Evolutionary conservation across 345 rosid genomes (phyloP).

Genomic region (Bruguiera parviflora): DNA sequence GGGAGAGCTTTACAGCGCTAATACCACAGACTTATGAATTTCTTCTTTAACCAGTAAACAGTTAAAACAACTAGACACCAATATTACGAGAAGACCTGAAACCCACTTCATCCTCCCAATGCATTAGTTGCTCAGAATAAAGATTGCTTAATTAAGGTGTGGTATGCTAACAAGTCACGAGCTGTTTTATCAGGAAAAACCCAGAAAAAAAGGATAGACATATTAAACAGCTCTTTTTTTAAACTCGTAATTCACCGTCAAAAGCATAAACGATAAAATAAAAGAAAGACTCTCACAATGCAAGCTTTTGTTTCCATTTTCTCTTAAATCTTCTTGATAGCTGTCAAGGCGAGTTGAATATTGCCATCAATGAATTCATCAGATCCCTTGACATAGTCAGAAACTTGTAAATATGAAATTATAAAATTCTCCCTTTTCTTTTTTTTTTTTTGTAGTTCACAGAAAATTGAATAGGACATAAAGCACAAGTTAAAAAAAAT

Average conservation of each 20-base stretch:
- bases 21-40: no score
- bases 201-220: constrained; percentile 31
- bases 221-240: background rate
- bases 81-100: background rate
- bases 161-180: constrained; percentile 56
- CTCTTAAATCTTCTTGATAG: constrained; percentile 70
- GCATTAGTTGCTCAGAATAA: background rate
- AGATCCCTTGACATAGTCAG: constrained; percentile 73
- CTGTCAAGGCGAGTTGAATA: constrained; percentile 74
- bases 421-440: background rate
- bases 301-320: constrained; percentile 69
- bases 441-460: constrained; percentile 11
- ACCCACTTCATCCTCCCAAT: background rate
- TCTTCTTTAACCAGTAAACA: background rate
- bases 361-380: constrained; percentile 93
- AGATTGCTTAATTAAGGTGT: constrained; percentile 9
- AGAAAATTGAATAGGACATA: background rate
- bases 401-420: constrained; percentile 27
- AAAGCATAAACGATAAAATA: constrained; percentile 10
- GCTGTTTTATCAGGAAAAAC: constrained; percentile 85
- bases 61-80: background rate
- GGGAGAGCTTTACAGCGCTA: no score
- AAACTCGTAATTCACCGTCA: constrained; percentile 1
- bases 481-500: background rate
- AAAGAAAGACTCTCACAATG: constrained; percentile 49